A percentile compares a stretch with the other conserved stretches of the same genome.
These are phyloP conservation scores for Aspergillus awamori DNA, from an alignment of 2,329 filamentous ascomycete genomes.

Conservation along the genomic window DNA sequence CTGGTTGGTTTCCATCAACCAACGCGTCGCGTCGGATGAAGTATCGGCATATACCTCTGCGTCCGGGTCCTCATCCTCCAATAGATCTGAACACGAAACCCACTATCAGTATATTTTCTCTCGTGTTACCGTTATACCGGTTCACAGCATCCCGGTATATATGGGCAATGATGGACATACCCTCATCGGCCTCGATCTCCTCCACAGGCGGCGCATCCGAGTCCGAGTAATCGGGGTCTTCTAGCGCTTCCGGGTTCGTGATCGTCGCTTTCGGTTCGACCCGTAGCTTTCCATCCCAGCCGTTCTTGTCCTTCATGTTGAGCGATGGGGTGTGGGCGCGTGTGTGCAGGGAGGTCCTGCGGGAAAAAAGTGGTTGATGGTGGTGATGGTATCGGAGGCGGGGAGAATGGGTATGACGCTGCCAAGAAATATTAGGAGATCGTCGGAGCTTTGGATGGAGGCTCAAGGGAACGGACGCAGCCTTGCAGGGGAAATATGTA, in stretches of 20 bases:
- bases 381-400: constrained; percentile 1
- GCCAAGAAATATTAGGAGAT: not conserved
- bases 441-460: not conserved
- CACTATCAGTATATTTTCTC: not conserved
- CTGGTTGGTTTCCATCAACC: not conserved
- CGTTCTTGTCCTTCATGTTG: constrained; percentile 47
- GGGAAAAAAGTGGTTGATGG: not conserved
- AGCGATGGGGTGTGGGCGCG: not conserved
- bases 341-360: not conserved
- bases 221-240: constrained; percentile 84
- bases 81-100: constrained; percentile 51
- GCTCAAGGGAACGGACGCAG: not conserved
- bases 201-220: constrained; percentile 69
- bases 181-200: constrained; percentile 79
- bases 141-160: too few species aligned
- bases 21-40: not conserved
- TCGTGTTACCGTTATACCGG: not conserved
- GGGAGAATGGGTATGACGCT: constrained; percentile 11
- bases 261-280: constrained; percentile 70
- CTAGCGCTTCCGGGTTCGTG: constrained; percentile 77
- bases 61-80: constrained; percentile 60
- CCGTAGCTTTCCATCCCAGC: constrained; percentile 52
- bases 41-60: constrained; percentile 47
- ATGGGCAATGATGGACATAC: constrained; percentile 44
- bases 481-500: not conserved